A percentile compares a stretch with the other conserved stretches of the same genome.
Conservation (phyloP, 1,139 yeast species). For the Suhomyces panamericanus region DNA sequence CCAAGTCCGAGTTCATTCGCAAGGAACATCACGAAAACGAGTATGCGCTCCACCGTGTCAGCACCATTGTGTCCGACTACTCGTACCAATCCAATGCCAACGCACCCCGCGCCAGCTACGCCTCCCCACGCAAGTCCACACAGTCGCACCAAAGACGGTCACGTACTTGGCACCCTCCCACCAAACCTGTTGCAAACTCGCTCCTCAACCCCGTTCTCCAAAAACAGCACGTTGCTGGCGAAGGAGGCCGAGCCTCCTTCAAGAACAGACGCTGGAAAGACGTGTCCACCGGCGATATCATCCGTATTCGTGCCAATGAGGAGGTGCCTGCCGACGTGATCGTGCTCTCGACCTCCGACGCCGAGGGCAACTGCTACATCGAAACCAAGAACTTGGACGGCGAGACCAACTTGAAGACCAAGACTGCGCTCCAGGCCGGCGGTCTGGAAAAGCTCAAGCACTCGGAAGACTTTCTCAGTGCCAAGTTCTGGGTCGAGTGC, state of each 20-base stretch:
- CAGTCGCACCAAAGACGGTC: slow-evolving; percentile 13
- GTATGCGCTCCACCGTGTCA: slow-evolving; percentile 36
- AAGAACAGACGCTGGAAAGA: slow-evolving; percentile 82
- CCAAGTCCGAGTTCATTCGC: slow-evolving; percentile 30
- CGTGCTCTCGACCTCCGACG: slow-evolving; percentile 76
- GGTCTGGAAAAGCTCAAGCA: slow-evolving; percentile 54
- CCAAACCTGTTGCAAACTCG: slow-evolving; percentile 24
- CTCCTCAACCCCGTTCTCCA: slow-evolving; percentile 36
- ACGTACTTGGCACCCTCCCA: slow-evolving; percentile 8
- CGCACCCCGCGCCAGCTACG: slow-evolving; percentile 7
- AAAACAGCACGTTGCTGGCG: slow-evolving; percentile 20
- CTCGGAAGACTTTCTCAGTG: slow-evolving; percentile 68
- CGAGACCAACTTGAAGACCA: slow-evolving; percentile 87
- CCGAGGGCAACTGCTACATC: slow-evolving; percentile 87
- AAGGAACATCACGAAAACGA: slow-evolving; percentile 30
- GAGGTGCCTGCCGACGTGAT: slow-evolving; percentile 93
- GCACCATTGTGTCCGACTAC: slow-evolving; percentile 43
- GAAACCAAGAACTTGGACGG: slow-evolving; percentile 97
- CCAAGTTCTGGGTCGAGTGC: slow-evolving; percentile 83
- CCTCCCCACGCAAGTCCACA: slow-evolving; percentile 7
- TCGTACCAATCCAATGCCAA: slow-evolving; percentile 18
- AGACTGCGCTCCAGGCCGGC: slow-evolving; percentile 73
- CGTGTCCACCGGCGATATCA: slow-evolving; percentile 84
- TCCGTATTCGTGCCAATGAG: slow-evolving; percentile 81
- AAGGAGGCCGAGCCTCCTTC: slow-evolving; percentile 43